These are phyloP conservation scores for Phytopythium montanum DNA, from an alignment of 352 stramenopile species.

Conservation along the genomic window DNA sequence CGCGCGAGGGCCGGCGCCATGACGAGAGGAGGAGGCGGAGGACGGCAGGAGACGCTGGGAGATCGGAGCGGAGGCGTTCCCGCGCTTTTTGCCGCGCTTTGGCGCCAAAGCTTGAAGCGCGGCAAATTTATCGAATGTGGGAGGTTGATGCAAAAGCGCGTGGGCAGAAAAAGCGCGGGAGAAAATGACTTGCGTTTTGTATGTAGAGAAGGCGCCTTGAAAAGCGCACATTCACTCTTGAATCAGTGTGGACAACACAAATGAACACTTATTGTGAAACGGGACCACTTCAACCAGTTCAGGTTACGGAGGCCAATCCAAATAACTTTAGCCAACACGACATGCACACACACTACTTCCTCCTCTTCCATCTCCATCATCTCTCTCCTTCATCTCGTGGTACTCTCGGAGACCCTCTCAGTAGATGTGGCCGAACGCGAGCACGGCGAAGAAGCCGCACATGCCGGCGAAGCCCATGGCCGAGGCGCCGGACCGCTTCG, in stretches of 20 bases:
- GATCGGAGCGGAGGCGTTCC: slow-evolving; percentile 13
- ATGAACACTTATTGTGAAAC: too few species aligned
- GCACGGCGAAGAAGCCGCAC: slow-evolving; percentile 9
- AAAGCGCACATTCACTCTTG: too few species aligned
- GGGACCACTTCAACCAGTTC: too few species aligned
- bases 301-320: neutral
- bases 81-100: slow-evolving; percentile 27
- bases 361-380: neutral
- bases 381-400: neutral
- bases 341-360: neutral
- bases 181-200: neutral
- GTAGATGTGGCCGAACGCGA: slow-evolving; percentile 5
- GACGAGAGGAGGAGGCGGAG: neutral
- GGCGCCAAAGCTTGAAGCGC: too few species aligned
- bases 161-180: slow-evolving; percentile 7
- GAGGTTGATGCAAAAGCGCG: neutral
- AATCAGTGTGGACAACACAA: too few species aligned
- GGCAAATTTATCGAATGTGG: neutral
- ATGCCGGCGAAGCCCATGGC: slow-evolving; percentile 7
- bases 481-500: slow-evolving; percentile 1
- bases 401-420: neutral
- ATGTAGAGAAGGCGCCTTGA: neutral
- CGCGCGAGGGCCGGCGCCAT: slow-evolving; percentile 2
- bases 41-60: too few species aligned
- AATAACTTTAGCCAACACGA: neutral